These are phyloP conservation scores for Colletotrichum lini DNA, from an alignment of 2,329 filamentous ascomycete species.

Conservation along the genomic window DNA sequence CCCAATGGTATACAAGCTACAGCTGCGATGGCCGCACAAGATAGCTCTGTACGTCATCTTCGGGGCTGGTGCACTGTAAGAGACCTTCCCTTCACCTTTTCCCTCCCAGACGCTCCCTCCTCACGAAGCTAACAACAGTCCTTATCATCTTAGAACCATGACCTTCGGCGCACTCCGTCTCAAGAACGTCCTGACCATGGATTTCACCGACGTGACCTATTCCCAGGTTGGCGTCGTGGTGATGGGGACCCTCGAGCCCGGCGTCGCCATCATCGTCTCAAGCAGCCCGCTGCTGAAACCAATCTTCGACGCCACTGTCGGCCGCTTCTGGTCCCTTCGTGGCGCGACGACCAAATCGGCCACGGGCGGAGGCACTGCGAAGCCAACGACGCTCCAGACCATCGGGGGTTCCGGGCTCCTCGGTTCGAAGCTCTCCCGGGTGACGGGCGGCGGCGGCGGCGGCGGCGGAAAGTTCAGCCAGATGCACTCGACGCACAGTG, in stretches of 20 bases:
- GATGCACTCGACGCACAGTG: conserved; percentile 16
- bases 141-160: neutral
- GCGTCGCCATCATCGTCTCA: conserved; percentile 46
- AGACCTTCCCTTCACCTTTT: neutral
- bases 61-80: conserved; percentile 51
- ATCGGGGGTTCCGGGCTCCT: neutral
- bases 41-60: conserved; percentile 49
- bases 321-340: conserved; percentile 39
- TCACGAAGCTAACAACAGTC: neutral
- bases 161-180: conserved; percentile 51
- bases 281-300: conserved; percentile 45
- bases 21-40: conserved; percentile 49
- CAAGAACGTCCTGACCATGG: conserved; percentile 41
- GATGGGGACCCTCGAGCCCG: conserved; percentile 43
- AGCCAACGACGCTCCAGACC: neutral
- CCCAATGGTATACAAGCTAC: conserved; percentile 49
- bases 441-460: neutral
- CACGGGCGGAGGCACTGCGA: neutral
- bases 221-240: conserved; percentile 40
- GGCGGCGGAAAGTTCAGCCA: conserved; percentile 3
- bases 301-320: conserved; percentile 45
- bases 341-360: neutral
- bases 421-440: conserved; percentile 3
- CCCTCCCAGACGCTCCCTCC: neutral
- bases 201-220: conserved; percentile 46